A percentile compares a stretch with the other conserved stretches of the same genome.
These are phyloP conservation scores for Skeletonema marinoi DNA, from an alignment of 108 stramenopile species.

Conservation along the genomic window DNA sequence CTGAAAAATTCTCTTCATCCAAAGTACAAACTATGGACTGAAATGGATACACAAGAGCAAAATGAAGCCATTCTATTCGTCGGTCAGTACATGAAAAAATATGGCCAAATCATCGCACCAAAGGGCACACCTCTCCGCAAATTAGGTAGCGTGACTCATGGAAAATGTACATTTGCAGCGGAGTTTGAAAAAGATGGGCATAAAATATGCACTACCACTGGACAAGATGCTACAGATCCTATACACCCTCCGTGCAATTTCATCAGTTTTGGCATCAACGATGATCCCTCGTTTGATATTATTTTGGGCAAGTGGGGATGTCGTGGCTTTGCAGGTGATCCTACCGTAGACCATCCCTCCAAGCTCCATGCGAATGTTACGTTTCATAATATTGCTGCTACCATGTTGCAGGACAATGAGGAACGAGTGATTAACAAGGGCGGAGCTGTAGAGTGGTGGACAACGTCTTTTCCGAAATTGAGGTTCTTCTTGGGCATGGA, in stretches of 20 bases:
- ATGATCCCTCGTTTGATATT: constrained; percentile 61
- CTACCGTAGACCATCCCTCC: constrained; percentile 60
- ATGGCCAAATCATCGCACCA: constrained; percentile 43
- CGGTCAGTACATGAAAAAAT: constrained; percentile 32
- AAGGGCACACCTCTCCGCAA: not conserved
- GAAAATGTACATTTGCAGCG: constrained; percentile 17
- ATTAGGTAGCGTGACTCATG: constrained; percentile 18
- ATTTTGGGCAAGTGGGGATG: constrained; percentile 61
- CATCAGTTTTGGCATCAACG: constrained; percentile 65
- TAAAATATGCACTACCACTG: constrained; percentile 15
- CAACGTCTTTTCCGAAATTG: constrained; percentile 47
- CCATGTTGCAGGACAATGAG: constrained; percentile 56
- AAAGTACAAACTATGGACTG: constrained; percentile 60
- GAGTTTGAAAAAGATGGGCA: not conserved
- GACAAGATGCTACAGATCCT: constrained; percentile 15
- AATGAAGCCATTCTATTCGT: constrained; percentile 36
- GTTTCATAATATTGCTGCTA: constrained; percentile 65
- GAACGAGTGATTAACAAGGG: constrained; percentile 54
- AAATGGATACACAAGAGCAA: constrained; percentile 53
- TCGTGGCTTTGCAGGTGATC: constrained; percentile 70
- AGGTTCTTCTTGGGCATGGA: constrained; percentile 6
- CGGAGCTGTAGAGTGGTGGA: constrained; percentile 56
- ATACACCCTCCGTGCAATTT: constrained; percentile 38
- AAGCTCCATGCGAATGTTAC: constrained; percentile 59
- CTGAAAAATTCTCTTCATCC: constrained; percentile 40